phyloP scores from a whole-genome alignment of 345 rosid genomes.

The Mangifera indica region DNA sequence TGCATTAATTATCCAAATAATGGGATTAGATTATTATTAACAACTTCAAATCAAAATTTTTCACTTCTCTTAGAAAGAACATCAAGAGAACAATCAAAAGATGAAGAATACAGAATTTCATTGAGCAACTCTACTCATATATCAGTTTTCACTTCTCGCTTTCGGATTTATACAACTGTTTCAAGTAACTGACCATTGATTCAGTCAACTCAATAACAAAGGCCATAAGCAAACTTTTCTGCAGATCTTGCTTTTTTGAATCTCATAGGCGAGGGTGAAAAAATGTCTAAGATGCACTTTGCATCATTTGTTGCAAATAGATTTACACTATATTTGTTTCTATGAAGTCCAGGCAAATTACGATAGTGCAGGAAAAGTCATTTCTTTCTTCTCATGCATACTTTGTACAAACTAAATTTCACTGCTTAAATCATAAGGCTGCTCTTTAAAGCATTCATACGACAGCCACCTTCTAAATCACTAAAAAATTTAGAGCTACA shows the following conservation, averaged over 20 bases:
- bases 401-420: neutral
- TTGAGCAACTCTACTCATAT: neutral
- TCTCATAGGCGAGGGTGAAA: neutral
- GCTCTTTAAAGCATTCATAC: neutral
- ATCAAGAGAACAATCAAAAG: neutral
- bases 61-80: neutral
- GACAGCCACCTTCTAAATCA: neutral
- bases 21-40: neutral
- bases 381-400: neutral
- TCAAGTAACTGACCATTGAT: neutral
- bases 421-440: too few relatives aligned
- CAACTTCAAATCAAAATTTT: neutral
- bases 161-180: neutral
- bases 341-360: neutral
- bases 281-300: neutral
- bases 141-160: too few relatives aligned
- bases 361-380: neutral
- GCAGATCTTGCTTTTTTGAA: neutral
- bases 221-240: neutral
- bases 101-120: neutral
- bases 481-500: neutral
- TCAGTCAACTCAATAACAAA: neutral
- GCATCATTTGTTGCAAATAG: neutral
- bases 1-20: neutral
- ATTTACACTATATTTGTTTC: neutral